phyloP scores from a whole-genome alignment of 305 asterid genomes.

The Plantago lanceolata region DNA sequence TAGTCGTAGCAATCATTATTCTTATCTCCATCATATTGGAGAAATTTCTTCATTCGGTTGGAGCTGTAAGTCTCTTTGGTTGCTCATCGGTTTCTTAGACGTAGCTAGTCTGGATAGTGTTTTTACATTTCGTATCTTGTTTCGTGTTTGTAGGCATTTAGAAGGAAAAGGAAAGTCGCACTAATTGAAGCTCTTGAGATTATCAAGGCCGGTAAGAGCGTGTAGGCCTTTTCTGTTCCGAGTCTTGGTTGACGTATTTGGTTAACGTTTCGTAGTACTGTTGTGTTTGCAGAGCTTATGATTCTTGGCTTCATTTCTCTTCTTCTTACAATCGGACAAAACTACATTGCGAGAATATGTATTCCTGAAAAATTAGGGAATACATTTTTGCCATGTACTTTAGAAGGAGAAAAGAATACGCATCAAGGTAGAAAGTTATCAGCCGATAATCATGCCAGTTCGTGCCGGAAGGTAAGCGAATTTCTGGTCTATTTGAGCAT shows the following conservation, averaged over 20 bases:
- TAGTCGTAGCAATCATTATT: constrained; percentile 45
- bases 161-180: constrained; percentile 34
- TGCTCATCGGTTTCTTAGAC: not conserved
- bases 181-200: constrained; percentile 66
- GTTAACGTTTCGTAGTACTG: not conserved
- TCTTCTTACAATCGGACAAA: constrained; percentile 53
- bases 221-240: not conserved
- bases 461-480: constrained; percentile 35
- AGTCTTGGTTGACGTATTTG: not conserved
- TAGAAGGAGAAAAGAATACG: constrained; percentile 22
- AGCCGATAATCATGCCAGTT: constrained; percentile 30
- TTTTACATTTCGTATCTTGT: not conserved
- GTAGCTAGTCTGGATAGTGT: not conserved
- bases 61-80: constrained; percentile 28
- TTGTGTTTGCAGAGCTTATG: constrained; percentile 57
- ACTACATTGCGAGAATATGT: constrained; percentile 50
- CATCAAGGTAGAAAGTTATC: constrained; percentile 42
- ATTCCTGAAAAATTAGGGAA: constrained; percentile 41
- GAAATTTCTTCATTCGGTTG: constrained; percentile 40
- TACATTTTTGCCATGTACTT: constrained; percentile 61
- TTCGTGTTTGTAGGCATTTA: not conserved
- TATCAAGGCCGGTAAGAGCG: constrained; percentile 50
- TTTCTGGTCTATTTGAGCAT: not conserved
- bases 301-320: constrained; percentile 74
- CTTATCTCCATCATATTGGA: constrained; percentile 47